Evolutionary conservation across 179 eudicot species (phyloP).

Genomic region (Corrigiola litoralis): DNA sequence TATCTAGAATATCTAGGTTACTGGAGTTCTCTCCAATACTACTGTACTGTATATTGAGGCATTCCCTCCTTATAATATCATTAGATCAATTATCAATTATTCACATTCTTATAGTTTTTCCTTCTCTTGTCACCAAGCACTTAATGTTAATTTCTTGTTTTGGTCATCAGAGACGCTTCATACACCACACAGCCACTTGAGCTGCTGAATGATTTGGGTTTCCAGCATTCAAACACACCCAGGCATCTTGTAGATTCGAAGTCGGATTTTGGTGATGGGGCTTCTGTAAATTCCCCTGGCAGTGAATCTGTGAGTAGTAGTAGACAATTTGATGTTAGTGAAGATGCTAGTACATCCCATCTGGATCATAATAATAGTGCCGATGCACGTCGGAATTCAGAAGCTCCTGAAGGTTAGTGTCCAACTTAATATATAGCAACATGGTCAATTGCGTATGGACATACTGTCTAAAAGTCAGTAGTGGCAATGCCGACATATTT

Average conservation of each 20-base stretch:
- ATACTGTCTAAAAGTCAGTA: not conserved
- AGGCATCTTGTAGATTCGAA: slow-evolving; percentile 37
- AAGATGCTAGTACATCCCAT: slow-evolving; percentile 25
- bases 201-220: slow-evolving; percentile 75
- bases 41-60: too few species aligned
- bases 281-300: slow-evolving; percentile 23
- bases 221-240: slow-evolving; percentile 48
- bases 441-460: not conserved
- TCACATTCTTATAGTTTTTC: not conserved
- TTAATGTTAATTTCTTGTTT: slow-evolving; percentile 13
- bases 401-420: slow-evolving; percentile 62
- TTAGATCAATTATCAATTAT: too few species aligned
- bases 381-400: slow-evolving; percentile 27
- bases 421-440: not conserved
- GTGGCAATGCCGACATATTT: not conserved
- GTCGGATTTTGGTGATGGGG: slow-evolving; percentile 29
- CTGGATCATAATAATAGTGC: slow-evolving; percentile 29
- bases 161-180: slow-evolving; percentile 75
- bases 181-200: slow-evolving; percentile 95
- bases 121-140: not conserved
- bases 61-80: too few species aligned
- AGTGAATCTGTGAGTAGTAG: slow-evolving; percentile 28
- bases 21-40: too few species aligned
- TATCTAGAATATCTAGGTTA: too few species aligned
- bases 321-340: slow-evolving; percentile 29